Conservation (phyloP, 108 stramenopile species). For the Chaetoceros muelleri region DNA sequence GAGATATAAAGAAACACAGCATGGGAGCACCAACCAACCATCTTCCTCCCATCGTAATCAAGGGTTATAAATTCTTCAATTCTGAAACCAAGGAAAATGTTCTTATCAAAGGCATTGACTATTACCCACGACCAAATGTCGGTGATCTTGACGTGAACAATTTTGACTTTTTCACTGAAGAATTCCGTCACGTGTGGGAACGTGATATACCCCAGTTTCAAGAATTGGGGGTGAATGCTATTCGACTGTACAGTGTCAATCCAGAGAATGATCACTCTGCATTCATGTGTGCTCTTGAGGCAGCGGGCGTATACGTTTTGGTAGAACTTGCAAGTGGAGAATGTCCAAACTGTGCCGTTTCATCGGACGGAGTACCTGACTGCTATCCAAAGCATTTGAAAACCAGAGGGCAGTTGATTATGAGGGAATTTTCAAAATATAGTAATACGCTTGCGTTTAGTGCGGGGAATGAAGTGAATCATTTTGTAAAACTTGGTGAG, state of each 20-base stretch:
- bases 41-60: conserved; percentile 8
- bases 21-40: too few species aligned
- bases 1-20: too few species aligned
- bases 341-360: conserved; percentile 22
- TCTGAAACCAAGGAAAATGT: conserved; percentile 19
- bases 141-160: conserved; percentile 16
- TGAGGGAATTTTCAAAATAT: conserved; percentile 32
- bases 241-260: conserved; percentile 32
- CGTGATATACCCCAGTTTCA: conserved; percentile 24
- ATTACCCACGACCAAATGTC: conserved; percentile 36
- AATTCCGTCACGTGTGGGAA: conserved; percentile 23
- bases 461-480: conserved; percentile 35
- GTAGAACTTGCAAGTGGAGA: conserved; percentile 18
- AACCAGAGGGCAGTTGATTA: conserved; percentile 22
- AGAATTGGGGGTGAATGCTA: conserved; percentile 29
- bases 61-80: conserved; percentile 27
- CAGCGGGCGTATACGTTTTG: conserved; percentile 35
- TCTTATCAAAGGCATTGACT: conserved; percentile 32
- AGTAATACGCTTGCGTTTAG: conserved; percentile 26
- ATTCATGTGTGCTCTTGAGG: conserved; percentile 36
- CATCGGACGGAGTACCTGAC: conserved; percentile 15
- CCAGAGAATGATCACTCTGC: conserved; percentile 23
- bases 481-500: conserved; percentile 10
- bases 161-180: conserved; percentile 32
- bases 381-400: conserved; percentile 32